These are phyloP conservation scores for Coleophoma crateriformis DNA, from an alignment of 2,329 filamentous ascomycete species.

Conservation along the genomic window DNA sequence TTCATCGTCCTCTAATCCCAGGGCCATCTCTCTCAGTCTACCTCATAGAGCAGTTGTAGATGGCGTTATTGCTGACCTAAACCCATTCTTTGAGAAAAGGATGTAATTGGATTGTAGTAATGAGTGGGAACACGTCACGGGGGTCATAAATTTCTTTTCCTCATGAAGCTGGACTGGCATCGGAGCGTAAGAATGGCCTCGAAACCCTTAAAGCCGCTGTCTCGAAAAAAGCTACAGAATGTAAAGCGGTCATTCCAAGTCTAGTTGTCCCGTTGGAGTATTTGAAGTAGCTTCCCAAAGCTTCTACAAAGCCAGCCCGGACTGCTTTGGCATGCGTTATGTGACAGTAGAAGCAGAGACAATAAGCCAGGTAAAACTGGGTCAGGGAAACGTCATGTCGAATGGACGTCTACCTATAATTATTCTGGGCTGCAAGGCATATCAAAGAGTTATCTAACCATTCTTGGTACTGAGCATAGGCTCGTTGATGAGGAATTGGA, in stretches of 20 bases:
- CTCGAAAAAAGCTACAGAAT: slow-evolving; percentile 40
- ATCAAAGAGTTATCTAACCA: no score
- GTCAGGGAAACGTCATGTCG: no score
- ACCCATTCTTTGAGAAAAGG: slow-evolving; percentile 47
- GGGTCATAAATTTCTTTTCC: no score
- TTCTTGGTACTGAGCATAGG: no score
- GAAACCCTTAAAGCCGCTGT: slow-evolving; percentile 50
- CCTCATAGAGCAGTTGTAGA: slow-evolving; percentile 38
- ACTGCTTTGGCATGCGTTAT: no score
- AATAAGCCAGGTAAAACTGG: no score
- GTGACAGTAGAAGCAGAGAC: no score
- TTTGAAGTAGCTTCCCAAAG: slow-evolving; percentile 45
- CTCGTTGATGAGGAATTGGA: no score
- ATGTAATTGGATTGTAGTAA: slow-evolving; percentile 68
- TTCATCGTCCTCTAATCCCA: slow-evolving; percentile 29
- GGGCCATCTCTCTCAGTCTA: slow-evolving; percentile 44
- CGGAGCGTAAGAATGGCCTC: slow-evolving; percentile 46
- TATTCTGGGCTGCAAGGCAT: slow-evolving; percentile 58
- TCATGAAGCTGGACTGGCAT: slow-evolving; percentile 37
- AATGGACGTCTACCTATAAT: slow-evolving; percentile 33
- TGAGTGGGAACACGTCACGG: slow-evolving; percentile 37
- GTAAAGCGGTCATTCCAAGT: slow-evolving; percentile 55
- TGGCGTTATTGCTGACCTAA: slow-evolving; percentile 27
- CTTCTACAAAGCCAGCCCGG: no score
- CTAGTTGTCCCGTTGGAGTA: slow-evolving; percentile 61